Evolutionary conservation across 2,329 filamentous ascomycete genomes (phyloP).

Genomic region (Cadophora gregata): DNA sequence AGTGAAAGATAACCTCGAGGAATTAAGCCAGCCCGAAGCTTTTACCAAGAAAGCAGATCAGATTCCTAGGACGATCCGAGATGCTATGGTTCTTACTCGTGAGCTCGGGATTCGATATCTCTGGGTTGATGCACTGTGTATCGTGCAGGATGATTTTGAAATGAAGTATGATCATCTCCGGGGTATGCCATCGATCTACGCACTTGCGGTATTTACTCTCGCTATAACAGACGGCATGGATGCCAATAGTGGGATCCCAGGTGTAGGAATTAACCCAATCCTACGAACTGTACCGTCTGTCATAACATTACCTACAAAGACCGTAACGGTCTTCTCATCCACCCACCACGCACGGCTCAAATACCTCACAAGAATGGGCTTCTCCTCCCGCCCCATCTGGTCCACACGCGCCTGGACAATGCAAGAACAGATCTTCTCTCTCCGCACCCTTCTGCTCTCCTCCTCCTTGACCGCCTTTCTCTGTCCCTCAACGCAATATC

Average conservation of each 20-base stretch:
- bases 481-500: constrained; percentile 13
- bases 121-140: constrained; percentile 33
- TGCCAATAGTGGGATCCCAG: constrained; percentile 14
- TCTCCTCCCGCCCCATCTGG: constrained; percentile 1
- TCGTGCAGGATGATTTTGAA: constrained; percentile 22
- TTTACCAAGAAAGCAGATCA: not conserved
- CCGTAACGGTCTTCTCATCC: not conserved
- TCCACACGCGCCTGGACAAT: constrained; percentile 25
- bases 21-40: constrained; percentile 12
- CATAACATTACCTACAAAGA: not conserved
- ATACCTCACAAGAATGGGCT: constrained; percentile 1
- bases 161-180: constrained; percentile 20
- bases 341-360: not conserved
- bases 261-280: not conserved
- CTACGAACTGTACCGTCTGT: not conserved
- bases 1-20: constrained; percentile 11
- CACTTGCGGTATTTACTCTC: constrained; percentile 19
- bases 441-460: constrained; percentile 2
- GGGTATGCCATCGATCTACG: constrained; percentile 22
- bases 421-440: constrained; percentile 28
- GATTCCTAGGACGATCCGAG: constrained; percentile 32
- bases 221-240: constrained; percentile 1
- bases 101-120: constrained; percentile 34
- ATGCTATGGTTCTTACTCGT: constrained; percentile 36
- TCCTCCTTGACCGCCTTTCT: constrained; percentile 3